phyloP scores from a whole-genome alignment of 306 rosid genomes.

The Alnus rubra region DNA sequence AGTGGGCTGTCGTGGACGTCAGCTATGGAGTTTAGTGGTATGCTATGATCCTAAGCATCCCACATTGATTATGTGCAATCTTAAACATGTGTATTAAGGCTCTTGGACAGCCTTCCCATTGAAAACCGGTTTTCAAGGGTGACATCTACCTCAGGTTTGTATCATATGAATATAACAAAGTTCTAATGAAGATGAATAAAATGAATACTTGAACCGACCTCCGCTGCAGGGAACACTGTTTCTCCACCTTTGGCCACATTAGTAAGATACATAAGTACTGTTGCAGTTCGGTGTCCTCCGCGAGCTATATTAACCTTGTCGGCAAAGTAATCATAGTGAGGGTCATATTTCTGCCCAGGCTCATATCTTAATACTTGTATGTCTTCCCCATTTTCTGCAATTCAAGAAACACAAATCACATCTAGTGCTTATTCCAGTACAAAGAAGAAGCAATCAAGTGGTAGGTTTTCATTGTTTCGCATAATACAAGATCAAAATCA shows the following conservation, averaged over 20 bases:
- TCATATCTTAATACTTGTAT: slow-evolving; percentile 97
- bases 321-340: slow-evolving; percentile 81
- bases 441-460: slow-evolving; percentile 2
- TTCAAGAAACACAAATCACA: slow-evolving; percentile 25
- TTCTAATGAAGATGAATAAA: slow-evolving; percentile 10
- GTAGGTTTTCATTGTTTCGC: slow-evolving; percentile 9
- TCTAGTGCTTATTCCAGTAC: slow-evolving; percentile 15
- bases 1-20: no score
- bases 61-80: no score
- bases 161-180: slow-evolving; percentile 3
- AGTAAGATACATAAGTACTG: slow-evolving; percentile 93
- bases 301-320: slow-evolving; percentile 88
- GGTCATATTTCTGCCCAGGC: slow-evolving; percentile 95
- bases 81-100: not conserved
- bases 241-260: slow-evolving; percentile 90
- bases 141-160: no score
- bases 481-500: not conserved
- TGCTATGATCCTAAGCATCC: no score
- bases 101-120: no score
- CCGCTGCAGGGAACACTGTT: slow-evolving; percentile 89
- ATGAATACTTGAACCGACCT: slow-evolving; percentile 56
- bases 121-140: no score
- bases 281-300: slow-evolving; percentile 90
- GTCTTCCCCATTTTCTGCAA: slow-evolving; percentile 97
- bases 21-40: no score